A percentile compares a stretch with the other conserved stretches of the same genome.
phyloP scores from a whole-genome alignment of 2,329 filamentous ascomycete genomes.

The Microdochium trichocladiopsis region DNA sequence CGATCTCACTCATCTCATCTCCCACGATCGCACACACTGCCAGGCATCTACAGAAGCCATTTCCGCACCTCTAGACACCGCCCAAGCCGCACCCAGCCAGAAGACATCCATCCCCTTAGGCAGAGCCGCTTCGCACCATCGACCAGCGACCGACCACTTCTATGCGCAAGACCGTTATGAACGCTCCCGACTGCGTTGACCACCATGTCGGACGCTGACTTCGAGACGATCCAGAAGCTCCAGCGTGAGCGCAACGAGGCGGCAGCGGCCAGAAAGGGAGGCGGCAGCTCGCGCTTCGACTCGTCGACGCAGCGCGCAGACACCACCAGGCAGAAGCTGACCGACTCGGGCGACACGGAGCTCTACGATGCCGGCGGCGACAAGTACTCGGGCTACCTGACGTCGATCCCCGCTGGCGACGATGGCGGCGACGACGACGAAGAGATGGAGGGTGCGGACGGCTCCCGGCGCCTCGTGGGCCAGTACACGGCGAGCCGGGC shows the following conservation, averaged over 20 bases:
- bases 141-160: background rate
- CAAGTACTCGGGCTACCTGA: conserved; percentile 85
- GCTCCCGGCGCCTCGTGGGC: conserved; percentile 72
- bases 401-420: conserved; percentile 74
- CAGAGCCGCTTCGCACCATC: too few species aligned
- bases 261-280: conserved; percentile 71
- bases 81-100: too few species aligned
- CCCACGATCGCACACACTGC: too few species aligned
- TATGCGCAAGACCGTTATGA: conserved; percentile 16
- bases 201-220: conserved; percentile 72
- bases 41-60: too few species aligned
- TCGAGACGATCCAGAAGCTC: conserved; percentile 79
- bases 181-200: conserved; percentile 13
- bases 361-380: conserved; percentile 72
- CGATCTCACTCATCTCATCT: too few species aligned
- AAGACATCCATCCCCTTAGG: background rate
- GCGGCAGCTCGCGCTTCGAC: conserved; percentile 68
- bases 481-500: conserved; percentile 92
- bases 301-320: conserved; percentile 74
- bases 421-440: conserved; percentile 75
- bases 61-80: too few species aligned
- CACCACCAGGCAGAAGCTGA: conserved; percentile 85
- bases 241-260: conserved; percentile 88
- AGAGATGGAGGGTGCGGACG: conserved; percentile 62
- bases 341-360: conserved; percentile 79